phyloP scores from a whole-genome alignment of 2,329 filamentous ascomycete species.

The Nectriaceae sp. region DNA sequence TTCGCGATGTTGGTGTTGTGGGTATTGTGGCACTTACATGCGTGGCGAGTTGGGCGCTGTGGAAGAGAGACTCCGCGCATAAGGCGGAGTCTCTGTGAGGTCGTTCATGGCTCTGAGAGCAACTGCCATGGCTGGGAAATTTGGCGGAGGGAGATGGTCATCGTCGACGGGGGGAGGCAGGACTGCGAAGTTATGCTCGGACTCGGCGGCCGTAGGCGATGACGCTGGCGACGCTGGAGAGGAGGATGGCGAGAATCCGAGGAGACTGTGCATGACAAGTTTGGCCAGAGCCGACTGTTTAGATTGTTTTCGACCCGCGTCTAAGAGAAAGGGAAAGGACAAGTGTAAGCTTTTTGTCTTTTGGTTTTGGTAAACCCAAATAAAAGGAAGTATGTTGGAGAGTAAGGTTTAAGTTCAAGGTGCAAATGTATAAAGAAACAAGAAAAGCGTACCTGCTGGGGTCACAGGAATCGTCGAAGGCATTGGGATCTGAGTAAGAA shows the following conservation, averaged over 20 bases:
- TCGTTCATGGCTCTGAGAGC: constrained; percentile 46
- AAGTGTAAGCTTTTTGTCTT: not conserved
- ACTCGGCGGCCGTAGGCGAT: constrained; percentile 29
- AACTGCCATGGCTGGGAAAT: constrained; percentile 41
- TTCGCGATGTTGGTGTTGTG: constrained; percentile 11
- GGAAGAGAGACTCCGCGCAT: constrained; percentile 58
- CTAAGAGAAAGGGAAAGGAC: constrained; percentile 19
- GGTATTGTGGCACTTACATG: constrained; percentile 47
- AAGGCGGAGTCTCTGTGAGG: constrained; percentile 55
- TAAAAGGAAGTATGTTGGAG: not conserved
- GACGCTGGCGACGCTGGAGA: constrained; percentile 26
- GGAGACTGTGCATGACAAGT: constrained; percentile 48
- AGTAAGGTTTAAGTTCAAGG: not conserved
- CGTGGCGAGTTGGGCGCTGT: constrained; percentile 61
- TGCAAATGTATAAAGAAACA: constrained; percentile 15
- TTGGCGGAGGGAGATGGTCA: constrained; percentile 31
- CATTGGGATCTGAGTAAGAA: constrained; percentile 23
- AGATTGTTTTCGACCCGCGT: constrained; percentile 37
- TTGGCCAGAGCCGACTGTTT: constrained; percentile 45
- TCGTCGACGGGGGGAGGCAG: constrained; percentile 38
- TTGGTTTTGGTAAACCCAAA: not conserved
- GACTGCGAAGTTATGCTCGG: constrained; percentile 35
- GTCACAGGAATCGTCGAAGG: constrained; percentile 32
- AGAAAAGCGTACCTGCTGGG: constrained; percentile 27
- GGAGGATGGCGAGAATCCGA: constrained; percentile 33